phyloP scores from a whole-genome alignment of 306 rosid species.

The Crotalaria pallida region DNA sequence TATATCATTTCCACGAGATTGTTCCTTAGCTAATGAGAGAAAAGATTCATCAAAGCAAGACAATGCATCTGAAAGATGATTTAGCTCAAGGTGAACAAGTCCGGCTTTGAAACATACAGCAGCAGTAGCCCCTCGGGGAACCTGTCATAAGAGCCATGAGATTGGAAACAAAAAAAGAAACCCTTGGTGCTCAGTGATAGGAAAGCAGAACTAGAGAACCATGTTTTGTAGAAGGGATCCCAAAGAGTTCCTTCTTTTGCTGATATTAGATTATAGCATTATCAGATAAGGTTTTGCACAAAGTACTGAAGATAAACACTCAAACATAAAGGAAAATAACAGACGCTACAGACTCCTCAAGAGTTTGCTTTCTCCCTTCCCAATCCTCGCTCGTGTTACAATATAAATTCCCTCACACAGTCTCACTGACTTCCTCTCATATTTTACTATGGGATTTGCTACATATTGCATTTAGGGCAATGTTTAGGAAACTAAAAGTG shows the following conservation, averaged over 20 bases:
- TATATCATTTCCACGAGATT: constrained; percentile 94
- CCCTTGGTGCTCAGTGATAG: neutral
- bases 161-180: constrained; percentile 10
- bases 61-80: constrained; percentile 91
- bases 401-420: neutral
- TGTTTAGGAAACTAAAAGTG: too few species aligned
- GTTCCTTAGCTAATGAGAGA: constrained; percentile 88
- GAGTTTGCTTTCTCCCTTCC: neutral
- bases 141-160: constrained; percentile 47
- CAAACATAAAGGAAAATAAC: neutral
- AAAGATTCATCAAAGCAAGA: constrained; percentile 96
- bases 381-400: neutral
- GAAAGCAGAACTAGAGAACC: constrained; percentile 21
- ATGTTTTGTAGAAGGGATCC: neutral
- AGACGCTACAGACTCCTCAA: neutral
- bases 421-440: constrained; percentile 3
- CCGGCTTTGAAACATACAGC: constrained; percentile 91
- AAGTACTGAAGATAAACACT: neutral
- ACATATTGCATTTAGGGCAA: too few species aligned
- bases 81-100: constrained; percentile 91
- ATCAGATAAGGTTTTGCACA: neutral
- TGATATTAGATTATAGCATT: neutral
- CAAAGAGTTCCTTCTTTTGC: neutral
- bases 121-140: constrained; percentile 93
- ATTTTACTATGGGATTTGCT: too few species aligned